Evolutionary conservation across 1,284 basidiomycete genomes (phyloP), one percentile per base, ranked within the genome.

Genomic region (Schizopora paradoxa): DNA sequence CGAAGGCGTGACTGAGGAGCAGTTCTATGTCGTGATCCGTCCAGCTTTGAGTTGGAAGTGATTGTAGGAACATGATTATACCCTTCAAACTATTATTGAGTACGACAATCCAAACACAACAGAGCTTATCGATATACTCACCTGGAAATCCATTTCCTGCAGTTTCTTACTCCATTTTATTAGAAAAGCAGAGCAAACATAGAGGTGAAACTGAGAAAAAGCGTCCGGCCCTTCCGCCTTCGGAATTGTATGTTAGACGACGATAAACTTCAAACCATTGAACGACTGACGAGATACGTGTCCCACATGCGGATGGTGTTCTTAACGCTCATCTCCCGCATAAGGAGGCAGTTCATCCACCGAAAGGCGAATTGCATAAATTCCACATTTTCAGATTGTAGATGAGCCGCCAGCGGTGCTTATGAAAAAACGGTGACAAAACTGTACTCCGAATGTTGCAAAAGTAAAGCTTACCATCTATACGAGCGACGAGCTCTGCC

Each of bases 261-360:
- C 16, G 8, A 37, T 3, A 43, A n/a, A 42, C 33, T 29, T 7
- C 14, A 35, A 5, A 13, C 22, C 14, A 26, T 23, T 23, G 41
- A 18, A n/a, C 25, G 19, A 66, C 89, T 49, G 50, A 96, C 93
- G 58, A 97, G 67, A 65, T 98, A 98, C 6, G 94, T 96, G 63
- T 98, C 93, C 93, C 93, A 98, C 93, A 97, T 97, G 47, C 93
- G 77, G 44, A 96, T 89, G 10, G 94, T 96, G 62, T 95, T 95
- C 58, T 86, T 82, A 43, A 96, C 91, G 55, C 83, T 93, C 54
- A 98, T 87, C 68, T 97, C 93, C 47, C 93, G 77, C 93, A 98
- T 96, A 49, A 97, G 73, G 43, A 98, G 68, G 61, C 94, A 96
- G 61, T 98, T 97, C 90, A 98, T 96, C 93, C 93, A 98, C 40